phyloP scores from a whole-genome alignment of 495 filamentous ascomycete species.

The Xylaria grammica region DNA sequence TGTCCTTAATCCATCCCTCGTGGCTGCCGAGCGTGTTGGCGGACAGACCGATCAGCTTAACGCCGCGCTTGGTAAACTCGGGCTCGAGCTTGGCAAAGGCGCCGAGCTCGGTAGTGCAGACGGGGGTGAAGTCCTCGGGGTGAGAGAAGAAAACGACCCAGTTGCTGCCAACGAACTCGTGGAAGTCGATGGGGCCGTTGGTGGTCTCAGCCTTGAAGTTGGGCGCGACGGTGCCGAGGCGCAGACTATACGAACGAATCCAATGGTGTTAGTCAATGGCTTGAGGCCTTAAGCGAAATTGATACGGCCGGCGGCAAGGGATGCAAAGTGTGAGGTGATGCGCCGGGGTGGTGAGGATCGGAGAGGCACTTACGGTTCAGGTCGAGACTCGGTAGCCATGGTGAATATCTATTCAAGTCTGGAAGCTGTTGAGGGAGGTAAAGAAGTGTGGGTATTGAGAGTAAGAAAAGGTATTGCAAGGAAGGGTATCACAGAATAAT shows the following conservation, averaged over 20 bases:
- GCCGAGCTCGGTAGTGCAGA: conserved; percentile 98
- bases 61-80: conserved; percentile 91
- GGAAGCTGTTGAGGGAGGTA: neutral
- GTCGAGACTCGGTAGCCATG: conserved; percentile 33
- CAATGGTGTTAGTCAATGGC: conserved; percentile 17
- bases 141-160: conserved; percentile 98
- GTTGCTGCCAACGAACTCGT: conserved; percentile 91
- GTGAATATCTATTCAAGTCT: conserved; percentile 8
- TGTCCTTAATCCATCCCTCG: conserved; percentile 90
- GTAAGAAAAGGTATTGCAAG: conserved; percentile 24
- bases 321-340: neutral
- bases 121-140: conserved; percentile 91
- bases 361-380: conserved; percentile 31
- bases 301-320: neutral
- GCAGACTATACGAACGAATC: conserved; percentile 59
- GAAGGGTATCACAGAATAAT: conserved; percentile 18
- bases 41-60: conserved; percentile 94
- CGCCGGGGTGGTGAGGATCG: neutral
- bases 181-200: conserved; percentile 91
- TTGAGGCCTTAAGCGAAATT: neutral
- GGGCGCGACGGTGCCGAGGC: conserved; percentile 86
- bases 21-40: conserved; percentile 75
- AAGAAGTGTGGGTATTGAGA: conserved; percentile 10
- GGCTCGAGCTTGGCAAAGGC: conserved; percentile 97
- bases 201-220: conserved; percentile 96